phyloP scores from a whole-genome alignment of 345 rosid species.

The Syzygium grande region DNA sequence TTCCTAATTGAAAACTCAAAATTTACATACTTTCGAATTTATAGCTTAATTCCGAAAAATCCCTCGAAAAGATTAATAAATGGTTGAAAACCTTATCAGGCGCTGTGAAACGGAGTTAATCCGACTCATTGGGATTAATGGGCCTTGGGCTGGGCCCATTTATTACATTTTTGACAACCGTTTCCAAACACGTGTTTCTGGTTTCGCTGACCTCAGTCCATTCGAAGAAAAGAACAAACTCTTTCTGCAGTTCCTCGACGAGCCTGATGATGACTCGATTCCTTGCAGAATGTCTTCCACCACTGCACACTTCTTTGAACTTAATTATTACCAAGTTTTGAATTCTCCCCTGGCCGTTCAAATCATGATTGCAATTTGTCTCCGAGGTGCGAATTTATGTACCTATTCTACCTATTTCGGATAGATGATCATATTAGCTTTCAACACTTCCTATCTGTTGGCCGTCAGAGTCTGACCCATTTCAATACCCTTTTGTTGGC shows the following conservation, averaged over 20 bases:
- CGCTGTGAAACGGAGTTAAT: too few relatives aligned
- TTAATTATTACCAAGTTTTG: slow-evolving; percentile 68
- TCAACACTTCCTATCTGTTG: not conserved
- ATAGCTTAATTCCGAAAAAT: not conserved
- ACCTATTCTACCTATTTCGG: not conserved
- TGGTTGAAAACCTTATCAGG: too few relatives aligned
- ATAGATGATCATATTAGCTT: not conserved
- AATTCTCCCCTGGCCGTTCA: slow-evolving; percentile 14
- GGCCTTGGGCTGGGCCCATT: not conserved
- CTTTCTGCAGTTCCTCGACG: not conserved
- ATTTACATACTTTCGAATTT: too few relatives aligned
- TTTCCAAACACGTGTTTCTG: not conserved
- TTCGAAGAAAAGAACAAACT: not conserved
- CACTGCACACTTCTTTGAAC: slow-evolving; percentile 51
- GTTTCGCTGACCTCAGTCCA: not conserved
- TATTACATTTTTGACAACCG: not conserved
- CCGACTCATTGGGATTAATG: not conserved
- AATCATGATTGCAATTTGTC: not conserved
- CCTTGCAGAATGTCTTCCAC: slow-evolving; percentile 73
- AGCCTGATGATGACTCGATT: slow-evolving; percentile 20
- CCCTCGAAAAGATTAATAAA: too few relatives aligned
- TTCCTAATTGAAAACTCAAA: not conserved
- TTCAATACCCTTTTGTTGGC: not conserved
- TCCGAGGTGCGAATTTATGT: not conserved
- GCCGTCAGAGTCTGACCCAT: not conserved